Base-by-base conservation (phyloP, 2,329 filamentous ascomycete species). In the Xenoacremonium recifei region DNA sequence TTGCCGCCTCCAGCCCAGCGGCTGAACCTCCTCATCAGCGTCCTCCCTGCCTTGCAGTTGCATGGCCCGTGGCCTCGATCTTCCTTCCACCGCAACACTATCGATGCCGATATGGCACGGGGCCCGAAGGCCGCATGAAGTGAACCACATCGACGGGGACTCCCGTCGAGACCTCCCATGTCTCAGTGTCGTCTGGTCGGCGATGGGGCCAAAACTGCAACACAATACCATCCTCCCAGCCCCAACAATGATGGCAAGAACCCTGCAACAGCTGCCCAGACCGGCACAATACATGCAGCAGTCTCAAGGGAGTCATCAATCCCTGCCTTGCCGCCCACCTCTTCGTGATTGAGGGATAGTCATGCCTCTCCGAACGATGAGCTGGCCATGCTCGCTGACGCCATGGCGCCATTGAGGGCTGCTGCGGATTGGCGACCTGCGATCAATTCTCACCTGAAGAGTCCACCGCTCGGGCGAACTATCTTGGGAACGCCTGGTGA, bases 171-270 rank as follows among this genome's bases (percentile, higher is more conserved):
- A 13, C 23, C 7, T 27, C 7, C 13, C 13, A 13, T 27, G 23
- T 27, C 7, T 27, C 23, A 27, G 23, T 7, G 23, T 27, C 29
- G 6, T 32, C 6, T 7, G 23, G 23, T 27, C 23, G 7, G 29
- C 29, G 16, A 6, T 32, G 9, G 29, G 29, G 9, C 29, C 29
- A 27, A 13, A 27, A 27, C 23, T 35, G 40, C 33, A 37, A 36
- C 32, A 48, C 31, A 33, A 37, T 41, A 37, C 38, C 40, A 39
- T 32, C n/a, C 34, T n/a, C 39, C 34, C 46, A 47, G 41, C 44
- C 44, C 44, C 48, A 42, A 37, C 36, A 45, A 56, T 58, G 54
- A 58, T 58, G 53, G 57, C 49, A 53, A 59, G 55, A n/a, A 32
- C 48, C 48, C 47, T 53, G 49, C 45, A 49, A 51, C 50, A 57